Conservation (phyloP, 2,329 filamentous ascomycete species). For the Hymenoscyphus occultus region DNA sequence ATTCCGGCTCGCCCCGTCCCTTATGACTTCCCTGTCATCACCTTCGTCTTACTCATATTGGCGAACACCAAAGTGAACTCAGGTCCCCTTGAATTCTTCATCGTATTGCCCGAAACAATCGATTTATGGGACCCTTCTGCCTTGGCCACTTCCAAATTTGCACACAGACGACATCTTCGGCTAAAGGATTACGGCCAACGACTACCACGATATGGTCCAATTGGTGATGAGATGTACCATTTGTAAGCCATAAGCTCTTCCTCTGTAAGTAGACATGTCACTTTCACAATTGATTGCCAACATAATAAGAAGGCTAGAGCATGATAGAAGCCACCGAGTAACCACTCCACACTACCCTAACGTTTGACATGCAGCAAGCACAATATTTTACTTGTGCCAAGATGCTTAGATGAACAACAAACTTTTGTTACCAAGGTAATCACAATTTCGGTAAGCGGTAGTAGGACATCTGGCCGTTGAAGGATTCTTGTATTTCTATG, state of each 20-base stretch:
- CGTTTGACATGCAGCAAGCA: not conserved
- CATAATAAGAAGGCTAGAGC: not conserved
- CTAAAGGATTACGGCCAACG: not conserved
- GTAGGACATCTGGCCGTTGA: not conserved
- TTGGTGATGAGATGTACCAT: not conserved
- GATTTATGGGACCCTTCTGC: not conserved
- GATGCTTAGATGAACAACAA: not conserved
- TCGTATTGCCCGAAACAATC: not conserved
- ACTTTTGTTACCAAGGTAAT: not conserved
- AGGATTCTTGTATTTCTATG: not conserved
- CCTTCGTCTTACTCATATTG: not conserved
- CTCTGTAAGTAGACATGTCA: not conserved
- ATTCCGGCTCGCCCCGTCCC: not conserved
- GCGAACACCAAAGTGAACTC: not conserved
- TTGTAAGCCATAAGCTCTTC: not conserved
- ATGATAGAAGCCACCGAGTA: not conserved
- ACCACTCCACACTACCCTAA: not conserved
- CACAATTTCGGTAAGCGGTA: not conserved
- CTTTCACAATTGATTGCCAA: not conserved
- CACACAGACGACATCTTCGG: not conserved
- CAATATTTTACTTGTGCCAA: not conserved
- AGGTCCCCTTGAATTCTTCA: not conserved
- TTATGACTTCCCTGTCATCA: not conserved
- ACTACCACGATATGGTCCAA: not conserved
- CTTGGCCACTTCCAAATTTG: not conserved